A percentile compares a stretch with the other conserved stretches of the same genome.
phyloP scores from a whole-genome alignment of 2,329 filamentous ascomycete genomes.

The Gremmenia infestans region DNA sequence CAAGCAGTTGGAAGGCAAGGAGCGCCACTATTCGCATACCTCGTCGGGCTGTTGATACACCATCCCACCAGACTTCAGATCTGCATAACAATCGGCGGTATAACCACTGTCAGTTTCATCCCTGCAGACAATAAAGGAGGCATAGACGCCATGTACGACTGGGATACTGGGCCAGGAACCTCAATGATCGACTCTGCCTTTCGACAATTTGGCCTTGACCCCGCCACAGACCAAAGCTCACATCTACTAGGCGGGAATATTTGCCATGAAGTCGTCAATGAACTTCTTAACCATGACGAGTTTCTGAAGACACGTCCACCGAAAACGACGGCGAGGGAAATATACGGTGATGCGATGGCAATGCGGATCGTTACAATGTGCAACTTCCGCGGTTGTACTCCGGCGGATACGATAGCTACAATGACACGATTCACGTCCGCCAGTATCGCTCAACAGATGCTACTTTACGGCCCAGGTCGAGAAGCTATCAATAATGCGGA shows the following conservation, averaged over 20 bases:
- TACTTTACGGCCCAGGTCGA: constrained; percentile 27
- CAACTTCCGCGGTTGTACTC: constrained; percentile 23
- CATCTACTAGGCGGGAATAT: constrained; percentile 25
- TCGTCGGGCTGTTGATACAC: constrained; percentile 29
- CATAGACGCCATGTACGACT: constrained; percentile 32
- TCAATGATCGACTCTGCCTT: constrained; percentile 29
- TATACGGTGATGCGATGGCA: constrained; percentile 29
- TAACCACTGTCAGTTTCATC: constrained; percentile 30
- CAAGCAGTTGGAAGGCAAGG: constrained; percentile 33
- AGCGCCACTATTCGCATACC: constrained; percentile 29
- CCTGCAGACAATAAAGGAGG: constrained; percentile 29
- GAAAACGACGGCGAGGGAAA: constrained; percentile 31
- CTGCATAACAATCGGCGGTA: constrained; percentile 30
- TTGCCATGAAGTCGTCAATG: constrained; percentile 29
- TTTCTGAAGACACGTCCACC: constrained; percentile 27
- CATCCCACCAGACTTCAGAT: constrained; percentile 30
- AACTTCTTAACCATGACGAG: constrained; percentile 26
- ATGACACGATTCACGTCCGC: constrained; percentile 30
- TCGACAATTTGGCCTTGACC: constrained; percentile 28
- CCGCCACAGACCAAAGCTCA: constrained; percentile 22
- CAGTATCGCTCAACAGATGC: constrained; percentile 30
- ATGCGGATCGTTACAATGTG: constrained; percentile 28
- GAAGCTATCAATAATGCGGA: constrained; percentile 29
- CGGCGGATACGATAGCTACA: constrained; percentile 29
- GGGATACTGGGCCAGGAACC: constrained; percentile 31